phyloP scores from a whole-genome alignment of 2,329 filamentous ascomycete species.

The Phyllosticta ampelicida region DNA sequence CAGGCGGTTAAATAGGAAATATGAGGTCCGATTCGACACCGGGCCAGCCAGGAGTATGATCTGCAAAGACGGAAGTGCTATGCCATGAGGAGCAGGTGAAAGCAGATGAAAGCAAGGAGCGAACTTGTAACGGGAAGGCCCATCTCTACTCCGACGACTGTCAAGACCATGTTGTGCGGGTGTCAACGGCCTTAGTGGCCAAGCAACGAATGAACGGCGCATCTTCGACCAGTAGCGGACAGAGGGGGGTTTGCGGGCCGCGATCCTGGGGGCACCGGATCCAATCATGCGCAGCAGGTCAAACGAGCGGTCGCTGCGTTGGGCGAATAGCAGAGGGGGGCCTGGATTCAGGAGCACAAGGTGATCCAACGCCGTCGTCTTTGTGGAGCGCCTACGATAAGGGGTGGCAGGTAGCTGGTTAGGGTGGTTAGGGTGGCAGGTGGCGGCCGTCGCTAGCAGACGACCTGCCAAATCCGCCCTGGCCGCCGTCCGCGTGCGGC shows the following conservation, averaged over 20 bases:
- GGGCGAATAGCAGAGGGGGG: not conserved
- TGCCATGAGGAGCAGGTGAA: not conserved
- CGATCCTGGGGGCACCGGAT: not conserved
- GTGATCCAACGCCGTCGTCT: not conserved
- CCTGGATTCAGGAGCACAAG: not conserved
- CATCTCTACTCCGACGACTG: not conserved
- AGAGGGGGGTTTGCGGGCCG: not conserved
- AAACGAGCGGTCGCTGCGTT: not conserved
- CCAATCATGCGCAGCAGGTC: not conserved
- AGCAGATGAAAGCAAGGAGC: not conserved
- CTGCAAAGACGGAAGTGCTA: not conserved
- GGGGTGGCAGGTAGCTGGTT: not conserved
- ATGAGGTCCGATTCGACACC: not conserved
- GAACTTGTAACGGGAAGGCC: not conserved
- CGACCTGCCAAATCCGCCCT: not conserved
- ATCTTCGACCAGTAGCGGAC: not conserved
- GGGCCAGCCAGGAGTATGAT: not conserved
- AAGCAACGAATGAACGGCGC: not conserved
- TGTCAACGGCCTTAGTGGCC: not conserved
- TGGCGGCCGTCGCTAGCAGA: not conserved
- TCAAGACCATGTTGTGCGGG: not conserved
- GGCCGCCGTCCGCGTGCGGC: not conserved
- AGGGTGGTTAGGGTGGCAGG: no score
- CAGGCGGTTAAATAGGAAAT: not conserved
- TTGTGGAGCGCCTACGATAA: not conserved